phyloP scores from a whole-genome alignment of 108 stramenopile genomes.

The Fragilariopsis cylindrus region DNA sequence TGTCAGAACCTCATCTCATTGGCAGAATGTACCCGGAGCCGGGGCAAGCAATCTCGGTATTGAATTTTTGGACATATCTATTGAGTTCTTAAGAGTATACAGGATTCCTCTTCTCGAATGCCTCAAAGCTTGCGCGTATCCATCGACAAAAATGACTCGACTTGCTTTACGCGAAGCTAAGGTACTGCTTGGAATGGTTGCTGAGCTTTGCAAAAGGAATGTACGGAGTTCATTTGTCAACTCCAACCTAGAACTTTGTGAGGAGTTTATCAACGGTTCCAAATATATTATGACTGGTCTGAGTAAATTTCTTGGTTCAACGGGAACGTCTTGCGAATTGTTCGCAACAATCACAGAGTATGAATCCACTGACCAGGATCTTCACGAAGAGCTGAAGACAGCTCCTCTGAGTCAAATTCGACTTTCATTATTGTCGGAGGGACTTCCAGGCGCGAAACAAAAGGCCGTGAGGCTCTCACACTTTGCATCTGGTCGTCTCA shows the following conservation, averaged over 20 bases:
- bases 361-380: slow-evolving; percentile 31
- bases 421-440: slow-evolving; percentile 20
- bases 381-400: slow-evolving; percentile 8
- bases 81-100: slow-evolving; percentile 35
- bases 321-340: slow-evolving; percentile 69
- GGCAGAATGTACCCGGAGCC: background rate
- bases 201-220: slow-evolving; percentile 29
- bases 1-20: slow-evolving; percentile 16
- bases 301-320: slow-evolving; percentile 54
- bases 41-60: background rate
- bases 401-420: background rate
- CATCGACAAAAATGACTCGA: slow-evolving; percentile 16
- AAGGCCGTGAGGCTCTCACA: slow-evolving; percentile 65
- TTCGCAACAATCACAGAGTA: slow-evolving; percentile 47
- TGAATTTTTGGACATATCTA: slow-evolving; percentile 20
- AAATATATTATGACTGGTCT: slow-evolving; percentile 18
- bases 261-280: slow-evolving; percentile 20
- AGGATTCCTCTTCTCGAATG: slow-evolving; percentile 11
- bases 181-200: slow-evolving; percentile 24
- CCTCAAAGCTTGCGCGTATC: slow-evolving; percentile 26
- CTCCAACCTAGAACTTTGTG: slow-evolving; percentile 15
- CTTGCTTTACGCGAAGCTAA: slow-evolving; percentile 32
- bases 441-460: slow-evolving; percentile 65
- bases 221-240: slow-evolving; percentile 15
- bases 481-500: slow-evolving; percentile 56